Evolutionary conservation across 345 rosid genomes (phyloP), one percentile per base, ranked within the genome.

Genomic region (Pistacia integerrima): DNA sequence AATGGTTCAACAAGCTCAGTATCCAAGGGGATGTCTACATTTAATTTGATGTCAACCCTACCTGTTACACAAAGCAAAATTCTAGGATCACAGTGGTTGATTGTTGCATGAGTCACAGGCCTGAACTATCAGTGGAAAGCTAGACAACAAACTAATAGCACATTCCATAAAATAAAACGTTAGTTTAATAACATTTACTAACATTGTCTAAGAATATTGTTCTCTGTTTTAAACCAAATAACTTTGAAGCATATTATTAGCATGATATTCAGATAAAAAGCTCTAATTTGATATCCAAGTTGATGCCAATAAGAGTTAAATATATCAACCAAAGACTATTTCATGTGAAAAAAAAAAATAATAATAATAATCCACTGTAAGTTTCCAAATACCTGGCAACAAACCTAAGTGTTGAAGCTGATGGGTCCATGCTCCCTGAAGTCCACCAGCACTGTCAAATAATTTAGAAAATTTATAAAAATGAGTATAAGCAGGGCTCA

Each of bases 1-100:
- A 96, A 73, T 68, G 92, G 88, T 81, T 93, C 98, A 70, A 88
- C 92, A 63, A 93, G 87, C 84, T 90, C 93, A 3, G 86, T 84
- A 80, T 87, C 88, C 9, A 65, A 55, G 49, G 98, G 98, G 71
- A 93, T 82, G 73, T 89, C 88, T 73, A 96, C 75, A 68, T 85
- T 88, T 69, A 96, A 54, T 79, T 74, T 80, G 76, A 93, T 81
- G 84, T 90, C 83, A 74, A 88, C 79, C 80, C 81, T 86, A 75
- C 99, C 99, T 96, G 91, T 81, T 72, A 63, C 67, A 82, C 16
- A 74, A 61, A 36, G 57, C 36, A 70, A 59, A 76, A 70, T 44
- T 71, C 44, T 57, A 73, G 62, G 63, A 78, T 74, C 65, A 55
- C 11, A 0, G 67, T 25, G 13, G 63, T 35, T 35, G 6, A 56